Conservation (phyloP, 2,329 filamentous ascomycete species). For the Microascus cirrosus region DNA sequence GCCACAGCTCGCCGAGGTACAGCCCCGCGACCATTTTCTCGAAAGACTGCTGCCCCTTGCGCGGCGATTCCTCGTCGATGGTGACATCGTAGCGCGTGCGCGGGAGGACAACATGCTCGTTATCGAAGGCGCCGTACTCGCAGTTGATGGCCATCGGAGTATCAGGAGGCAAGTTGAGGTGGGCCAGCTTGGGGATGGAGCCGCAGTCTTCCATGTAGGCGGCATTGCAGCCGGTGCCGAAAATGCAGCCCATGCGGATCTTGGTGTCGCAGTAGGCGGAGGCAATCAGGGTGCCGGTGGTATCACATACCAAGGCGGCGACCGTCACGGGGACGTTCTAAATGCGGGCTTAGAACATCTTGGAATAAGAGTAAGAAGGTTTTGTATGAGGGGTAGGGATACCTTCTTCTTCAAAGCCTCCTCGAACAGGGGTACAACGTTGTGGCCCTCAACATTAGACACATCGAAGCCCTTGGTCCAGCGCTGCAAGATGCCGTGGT, state of each 20-base stretch:
- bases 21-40: constrained; percentile 97
- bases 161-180: constrained; percentile 78
- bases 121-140: constrained; percentile 95
- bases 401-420: constrained; percentile 54
- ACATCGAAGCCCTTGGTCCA: constrained; percentile 99
- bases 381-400: constrained; percentile 6
- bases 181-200: constrained; percentile 83
- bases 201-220: constrained; percentile 95
- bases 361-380: background rate
- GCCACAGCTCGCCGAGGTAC: constrained; percentile 91
- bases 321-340: constrained; percentile 86
- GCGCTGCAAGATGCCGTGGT: constrained; percentile 82
- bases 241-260: constrained; percentile 96
- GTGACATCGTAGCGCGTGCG: constrained; percentile 75
- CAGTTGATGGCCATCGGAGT: constrained; percentile 93
- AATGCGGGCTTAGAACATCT: background rate
- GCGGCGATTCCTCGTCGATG: constrained; percentile 84
- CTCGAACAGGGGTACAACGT: constrained; percentile 84
- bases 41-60: constrained; percentile 87
- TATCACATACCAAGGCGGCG: constrained; percentile 92
- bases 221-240: constrained; percentile 95
- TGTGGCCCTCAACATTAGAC: constrained; percentile 76
- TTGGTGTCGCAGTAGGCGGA: constrained; percentile 90
- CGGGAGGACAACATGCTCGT: constrained; percentile 80
- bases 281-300: constrained; percentile 90